phyloP scores from a whole-genome alignment of 2,329 filamentous ascomycete genomes.

The Mycosphaerella arachidis region DNA sequence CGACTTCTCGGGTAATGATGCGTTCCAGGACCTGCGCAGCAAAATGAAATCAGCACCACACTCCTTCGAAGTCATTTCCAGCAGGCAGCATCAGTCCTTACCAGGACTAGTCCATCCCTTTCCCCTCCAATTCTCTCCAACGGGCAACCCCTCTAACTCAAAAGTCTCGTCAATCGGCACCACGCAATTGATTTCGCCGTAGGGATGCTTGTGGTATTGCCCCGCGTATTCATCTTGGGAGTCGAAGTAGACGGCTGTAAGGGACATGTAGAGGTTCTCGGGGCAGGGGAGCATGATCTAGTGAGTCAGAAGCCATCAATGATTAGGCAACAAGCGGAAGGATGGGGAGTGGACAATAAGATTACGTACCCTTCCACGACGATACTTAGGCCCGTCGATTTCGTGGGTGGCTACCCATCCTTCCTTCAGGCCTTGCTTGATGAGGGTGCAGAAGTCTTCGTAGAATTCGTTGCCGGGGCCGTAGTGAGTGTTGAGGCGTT shows the following conservation, averaged over 20 bases:
- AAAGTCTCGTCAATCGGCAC: slow-evolving; percentile 44
- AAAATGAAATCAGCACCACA: too few species aligned
- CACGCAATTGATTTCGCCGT: slow-evolving; percentile 32
- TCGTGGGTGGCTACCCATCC: slow-evolving; percentile 36
- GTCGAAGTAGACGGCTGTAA: slow-evolving; percentile 57
- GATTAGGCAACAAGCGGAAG: too few species aligned
- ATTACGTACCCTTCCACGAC: slow-evolving; percentile 38
- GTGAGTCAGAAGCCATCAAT: not conserved
- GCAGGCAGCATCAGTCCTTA: too few species aligned
- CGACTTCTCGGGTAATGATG: slow-evolving; percentile 55
- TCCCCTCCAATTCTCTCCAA: slow-evolving; percentile 49
- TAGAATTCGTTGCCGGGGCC: slow-evolving; percentile 36
- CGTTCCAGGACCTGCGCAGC: slow-evolving; percentile 40
- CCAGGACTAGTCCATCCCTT: slow-evolving; percentile 54
- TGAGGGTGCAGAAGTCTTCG: slow-evolving; percentile 34
- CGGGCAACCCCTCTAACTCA: slow-evolving; percentile 50
- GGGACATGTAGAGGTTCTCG: slow-evolving; percentile 50
- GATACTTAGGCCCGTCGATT: slow-evolving; percentile 44
- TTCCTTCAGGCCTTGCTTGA: slow-evolving; percentile 34
- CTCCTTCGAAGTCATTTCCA: too few species aligned
- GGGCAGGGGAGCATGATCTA: slow-evolving; percentile 44
- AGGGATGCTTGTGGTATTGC: slow-evolving; percentile 43
- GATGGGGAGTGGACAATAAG: too few species aligned
- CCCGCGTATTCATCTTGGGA: slow-evolving; percentile 46
- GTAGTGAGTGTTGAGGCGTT: slow-evolving; percentile 33